Evolutionary conservation across 257 asterid species (phyloP), one percentile per base, ranked within the genome.

Genomic region (Plectranthus barbatus): DNA sequence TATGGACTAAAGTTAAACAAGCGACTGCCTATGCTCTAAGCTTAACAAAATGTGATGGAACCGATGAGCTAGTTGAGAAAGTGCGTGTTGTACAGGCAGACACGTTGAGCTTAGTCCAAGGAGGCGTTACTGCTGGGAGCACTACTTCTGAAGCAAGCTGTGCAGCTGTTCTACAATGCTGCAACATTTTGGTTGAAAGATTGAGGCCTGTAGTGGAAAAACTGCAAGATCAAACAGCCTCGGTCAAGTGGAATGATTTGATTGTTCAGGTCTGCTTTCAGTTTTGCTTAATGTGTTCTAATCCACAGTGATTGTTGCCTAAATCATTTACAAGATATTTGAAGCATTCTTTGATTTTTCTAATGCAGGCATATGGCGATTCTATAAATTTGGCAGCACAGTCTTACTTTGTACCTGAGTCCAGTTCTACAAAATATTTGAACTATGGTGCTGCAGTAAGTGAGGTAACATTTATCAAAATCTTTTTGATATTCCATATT

Each of bases 371-470:
- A 20, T 41, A 56, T 33, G 13, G 14, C 20, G 33, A 6, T 9
- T 9, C 31, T 19, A 21, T 67, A 33, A 56, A 67, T 15, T 20
- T 67, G 31, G 18, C 37, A 20, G 72, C 48, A 2, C 36, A 67
- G 14, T 44, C 9, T 37, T 37, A 37, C 42, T 67, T 45, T 12
- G 58, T 56, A 11, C 72, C 72, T 1, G 58, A 67, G 3, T 4
- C 50, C 19, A 34, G n/a, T 56, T 12, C 57, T 31, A 12, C 8
- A 14, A 6, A 1, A 46, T 67, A 67, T 41, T 36, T 67, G 58
- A 67, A 67, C 65, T 67, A 67, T 1, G 72, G 72, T 31, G 72
- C 65, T 56, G 72, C 72, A 33, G 50, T 45, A 5, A 56, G 65
- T 45, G 72, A 67, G 72, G 72, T 54, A 66, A 40, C 7, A 46